A percentile compares a stretch with the other conserved stretches of the same genome.
Conservation (phyloP, 306 rosid genomes). For the Lathyrus oleraceus region DNA sequence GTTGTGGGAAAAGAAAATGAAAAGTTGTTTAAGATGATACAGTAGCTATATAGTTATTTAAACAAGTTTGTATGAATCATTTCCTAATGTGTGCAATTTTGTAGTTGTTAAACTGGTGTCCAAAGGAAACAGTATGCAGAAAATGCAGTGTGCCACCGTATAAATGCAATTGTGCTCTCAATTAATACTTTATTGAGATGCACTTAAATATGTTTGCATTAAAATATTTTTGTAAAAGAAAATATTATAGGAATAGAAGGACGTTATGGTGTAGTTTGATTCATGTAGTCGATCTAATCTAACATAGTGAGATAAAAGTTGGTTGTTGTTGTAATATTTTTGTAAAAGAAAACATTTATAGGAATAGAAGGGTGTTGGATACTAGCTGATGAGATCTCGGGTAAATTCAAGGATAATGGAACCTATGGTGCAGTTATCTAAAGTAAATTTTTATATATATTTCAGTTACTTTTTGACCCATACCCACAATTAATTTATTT, state of each 20-base stretch:
- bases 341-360: not conserved
- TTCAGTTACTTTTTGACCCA: not conserved
- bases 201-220: slow-evolving; percentile 2
- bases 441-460: not conserved
- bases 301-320: too few species aligned
- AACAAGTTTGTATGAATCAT: slow-evolving; percentile 16
- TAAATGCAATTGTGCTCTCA: not conserved
- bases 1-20: not conserved
- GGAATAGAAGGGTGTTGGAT: not conserved
- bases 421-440: not conserved
- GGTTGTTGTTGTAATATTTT: not conserved
- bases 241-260: too few species aligned
- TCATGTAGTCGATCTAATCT: too few species aligned
- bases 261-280: too few species aligned
- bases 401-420: not conserved
- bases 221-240: too few species aligned
- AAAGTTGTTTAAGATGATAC: slow-evolving; percentile 4
- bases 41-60: slow-evolving; percentile 18
- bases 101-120: slow-evolving; percentile 29
- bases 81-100: slow-evolving; percentile 17
- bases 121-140: not conserved
- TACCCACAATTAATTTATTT: slow-evolving; percentile 6
- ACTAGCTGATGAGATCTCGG: not conserved
- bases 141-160: slow-evolving; percentile 7
- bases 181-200: slow-evolving; percentile 2